These are phyloP conservation scores for Arxiozyma slooffiae DNA, from an alignment of 1,139 yeast genomes.

Conservation along the genomic window DNA sequence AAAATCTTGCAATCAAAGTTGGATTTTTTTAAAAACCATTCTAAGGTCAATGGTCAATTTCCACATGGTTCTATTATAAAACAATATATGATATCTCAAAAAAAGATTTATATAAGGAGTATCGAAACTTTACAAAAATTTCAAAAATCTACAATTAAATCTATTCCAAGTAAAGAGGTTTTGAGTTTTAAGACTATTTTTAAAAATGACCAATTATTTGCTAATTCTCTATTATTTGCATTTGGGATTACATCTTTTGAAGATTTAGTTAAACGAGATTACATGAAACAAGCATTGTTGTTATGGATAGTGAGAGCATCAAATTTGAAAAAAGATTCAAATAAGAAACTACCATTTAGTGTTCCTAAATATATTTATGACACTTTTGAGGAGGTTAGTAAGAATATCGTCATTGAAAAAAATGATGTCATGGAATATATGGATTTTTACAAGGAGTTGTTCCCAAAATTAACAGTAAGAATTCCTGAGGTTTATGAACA, in stretches of 20 bases:
- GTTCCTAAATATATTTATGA: slow-evolving; percentile 47
- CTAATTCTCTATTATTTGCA: slow-evolving; percentile 44
- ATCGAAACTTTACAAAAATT: slow-evolving; percentile 39
- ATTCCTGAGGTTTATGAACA: slow-evolving; percentile 53
- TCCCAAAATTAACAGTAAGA: slow-evolving; percentile 42
- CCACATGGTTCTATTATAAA: slow-evolving; percentile 31
- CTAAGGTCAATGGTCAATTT: slow-evolving; percentile 22
- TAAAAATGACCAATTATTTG: slow-evolving; percentile 47
- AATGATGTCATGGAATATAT: slow-evolving; percentile 48
- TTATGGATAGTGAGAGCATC: slow-evolving; percentile 54
- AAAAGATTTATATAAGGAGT: slow-evolving; percentile 37
- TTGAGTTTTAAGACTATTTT: slow-evolving; percentile 47
- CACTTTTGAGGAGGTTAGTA: slow-evolving; percentile 36
- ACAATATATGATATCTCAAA: slow-evolving; percentile 39
- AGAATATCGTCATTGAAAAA: slow-evolving; percentile 35
- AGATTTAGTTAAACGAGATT: slow-evolving; percentile 38
- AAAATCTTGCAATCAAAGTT: slow-evolving; percentile 43
- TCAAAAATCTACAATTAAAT: slow-evolving; percentile 44
- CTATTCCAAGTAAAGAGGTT: slow-evolving; percentile 32
- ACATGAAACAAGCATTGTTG: slow-evolving; percentile 52
- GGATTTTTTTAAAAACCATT: slow-evolving; percentile 19
- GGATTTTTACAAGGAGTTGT: slow-evolving; percentile 45
- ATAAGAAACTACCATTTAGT: slow-evolving; percentile 29
- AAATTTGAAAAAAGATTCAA: slow-evolving; percentile 35
- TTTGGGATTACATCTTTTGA: slow-evolving; percentile 51